Base-by-base conservation (phyloP, 2,329 filamentous ascomycete species). In the Cyanodermella asteris region DNA sequence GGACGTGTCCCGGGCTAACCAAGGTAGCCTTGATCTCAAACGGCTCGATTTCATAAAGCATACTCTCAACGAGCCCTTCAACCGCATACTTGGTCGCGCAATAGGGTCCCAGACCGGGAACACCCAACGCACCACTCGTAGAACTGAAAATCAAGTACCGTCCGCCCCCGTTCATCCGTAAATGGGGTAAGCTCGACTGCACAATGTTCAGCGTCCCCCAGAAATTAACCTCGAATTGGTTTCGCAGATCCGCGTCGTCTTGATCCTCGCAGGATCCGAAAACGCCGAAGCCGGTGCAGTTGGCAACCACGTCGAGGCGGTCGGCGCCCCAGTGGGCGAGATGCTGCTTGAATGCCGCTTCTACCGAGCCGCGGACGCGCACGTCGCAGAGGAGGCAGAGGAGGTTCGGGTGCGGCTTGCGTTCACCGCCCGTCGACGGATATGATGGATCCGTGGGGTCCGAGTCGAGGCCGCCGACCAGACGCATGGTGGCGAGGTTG, bases 151-250 rank as follows among this genome's bases (percentile, higher is more conserved):
- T 91, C 25, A 94, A 59, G 46, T 93, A 94, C 16, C 82, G 66
- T 1, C 87, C 87, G 1, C 55, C 58, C 13, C 62, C 61, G 34
- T 78, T 72, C 34, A 70, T 60, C 25, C 84, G 70, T 38, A 94
- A 90, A 50, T 91, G 80, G 1, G 82, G 81, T 18, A 94, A 54
- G 2, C 75, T 82, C 12, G 77, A 56, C 45, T 93, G 81, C 30
- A 94, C 73, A 38, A 97, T 91, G 49, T 94, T 76, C 31, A 94
- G 51, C 0, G 81, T 90, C 27, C 87, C 87, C 59, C 91, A 84
- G 49, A 93, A 91, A 49, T 97, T 97, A 13, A 82, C 93, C 56
- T 90, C 80, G 51, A 94, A 93, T 48, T 94, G 87, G 41, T 91
- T 84, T 30, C 81, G 75, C 37, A 94, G 65, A 43, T 94, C 87